Percentiles rank a stretch among this genome's conserved stretches.
phyloP scores from a whole-genome alignment of 805 yeast genomes.

The Lipomyces anomalus region DNA sequence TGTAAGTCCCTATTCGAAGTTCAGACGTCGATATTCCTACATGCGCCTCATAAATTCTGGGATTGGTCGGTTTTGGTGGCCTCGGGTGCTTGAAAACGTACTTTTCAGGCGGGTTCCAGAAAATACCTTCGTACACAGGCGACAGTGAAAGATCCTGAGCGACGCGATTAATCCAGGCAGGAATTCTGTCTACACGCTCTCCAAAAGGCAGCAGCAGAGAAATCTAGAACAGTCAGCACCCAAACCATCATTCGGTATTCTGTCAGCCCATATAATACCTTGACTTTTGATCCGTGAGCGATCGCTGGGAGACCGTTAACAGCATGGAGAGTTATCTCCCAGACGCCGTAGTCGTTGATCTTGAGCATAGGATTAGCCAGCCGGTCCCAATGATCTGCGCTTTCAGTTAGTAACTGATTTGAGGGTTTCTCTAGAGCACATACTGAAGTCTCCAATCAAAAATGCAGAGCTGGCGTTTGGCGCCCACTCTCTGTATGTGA shows the following conservation, averaged over 20 bases:
- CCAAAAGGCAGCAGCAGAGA: slow-evolving; percentile 62
- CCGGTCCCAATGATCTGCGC: slow-evolving; percentile 58
- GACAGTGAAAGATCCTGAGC: slow-evolving; percentile 50
- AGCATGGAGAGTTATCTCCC: slow-evolving; percentile 57
- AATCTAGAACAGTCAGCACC: too few species aligned
- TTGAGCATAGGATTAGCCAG: slow-evolving; percentile 48
- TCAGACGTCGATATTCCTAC: slow-evolving; percentile 88
- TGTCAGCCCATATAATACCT: too few species aligned
- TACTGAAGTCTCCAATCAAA: slow-evolving; percentile 82
- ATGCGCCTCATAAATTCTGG: slow-evolving; percentile 91
- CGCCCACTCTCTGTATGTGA: slow-evolving; percentile 76
- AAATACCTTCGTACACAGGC: slow-evolving; percentile 71
- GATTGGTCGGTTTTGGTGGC: slow-evolving; percentile 49
- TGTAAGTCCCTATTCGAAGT: slow-evolving; percentile 75
- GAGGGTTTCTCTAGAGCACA: slow-evolving; percentile 1
- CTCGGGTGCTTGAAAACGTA: slow-evolving; percentile 59
- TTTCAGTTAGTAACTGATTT: not conserved
- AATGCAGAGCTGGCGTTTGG: slow-evolving; percentile 76
- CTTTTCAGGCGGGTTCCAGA: slow-evolving; percentile 74
- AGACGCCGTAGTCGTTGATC: slow-evolving; percentile 66
- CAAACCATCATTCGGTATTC: too few species aligned
- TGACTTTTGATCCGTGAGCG: slow-evolving; percentile 71
- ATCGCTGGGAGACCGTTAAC: slow-evolving; percentile 55
- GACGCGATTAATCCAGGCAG: slow-evolving; percentile 85
- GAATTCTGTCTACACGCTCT: slow-evolving; percentile 67